A percentile compares a stretch with the other conserved stretches of the same genome.
Evolutionary conservation across 208 protist genomes (phyloP).

Genomic region (Leishmania arabica): DNA sequence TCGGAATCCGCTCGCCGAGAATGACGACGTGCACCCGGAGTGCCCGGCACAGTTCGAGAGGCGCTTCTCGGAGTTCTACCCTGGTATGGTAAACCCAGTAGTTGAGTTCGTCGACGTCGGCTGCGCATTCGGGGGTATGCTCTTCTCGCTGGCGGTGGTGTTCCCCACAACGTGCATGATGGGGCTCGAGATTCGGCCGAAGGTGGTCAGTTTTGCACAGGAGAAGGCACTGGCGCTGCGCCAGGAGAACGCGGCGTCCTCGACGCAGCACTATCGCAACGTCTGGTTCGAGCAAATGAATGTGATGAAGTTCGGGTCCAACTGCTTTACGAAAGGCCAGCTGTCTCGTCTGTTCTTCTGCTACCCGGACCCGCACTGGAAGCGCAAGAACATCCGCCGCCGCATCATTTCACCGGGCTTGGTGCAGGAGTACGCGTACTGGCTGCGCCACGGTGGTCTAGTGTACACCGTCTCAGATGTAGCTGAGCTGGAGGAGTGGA

Average conservation of each 20-base stretch:
- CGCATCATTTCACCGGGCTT: slow-evolving; percentile 96
- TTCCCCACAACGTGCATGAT: slow-evolving; percentile 95
- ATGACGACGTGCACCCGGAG: slow-evolving; percentile 85
- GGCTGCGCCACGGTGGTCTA: slow-evolving; percentile 92
- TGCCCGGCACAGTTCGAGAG: slow-evolving; percentile 65
- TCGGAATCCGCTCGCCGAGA: slow-evolving; percentile 93
- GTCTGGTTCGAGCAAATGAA: slow-evolving; percentile 96
- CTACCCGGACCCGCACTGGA: slow-evolving; percentile 99
- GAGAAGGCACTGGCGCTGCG: slow-evolving; percentile 67
- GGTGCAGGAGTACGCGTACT: slow-evolving; percentile 97
- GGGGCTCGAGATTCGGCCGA: slow-evolving; percentile 97
- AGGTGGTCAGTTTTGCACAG: slow-evolving; percentile 94
- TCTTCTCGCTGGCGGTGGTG: slow-evolving; percentile 85
- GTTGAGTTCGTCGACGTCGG: slow-evolving; percentile 96
- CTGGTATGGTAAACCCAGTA: slow-evolving; percentile 32
- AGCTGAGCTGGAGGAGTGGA: slow-evolving; percentile 92
- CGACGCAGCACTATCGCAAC: slow-evolving; percentile 92
- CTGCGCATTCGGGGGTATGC: slow-evolving; percentile 98
- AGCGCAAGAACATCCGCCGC: slow-evolving; percentile 96
- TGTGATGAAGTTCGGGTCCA: slow-evolving; percentile 98
- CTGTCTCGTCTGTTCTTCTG: slow-evolving; percentile 97
- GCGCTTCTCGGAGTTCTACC: slow-evolving; percentile 48
- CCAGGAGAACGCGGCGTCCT: slow-evolving; percentile 53
- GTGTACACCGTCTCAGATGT: slow-evolving; percentile 98
- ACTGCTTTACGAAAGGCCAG: slow-evolving; percentile 97